Percentiles rank a stretch among this genome's conserved stretches.
Evolutionary conservation across 2,329 filamentous ascomycete species (phyloP).

Genomic region (Trichoderma pleuroti): DNA sequence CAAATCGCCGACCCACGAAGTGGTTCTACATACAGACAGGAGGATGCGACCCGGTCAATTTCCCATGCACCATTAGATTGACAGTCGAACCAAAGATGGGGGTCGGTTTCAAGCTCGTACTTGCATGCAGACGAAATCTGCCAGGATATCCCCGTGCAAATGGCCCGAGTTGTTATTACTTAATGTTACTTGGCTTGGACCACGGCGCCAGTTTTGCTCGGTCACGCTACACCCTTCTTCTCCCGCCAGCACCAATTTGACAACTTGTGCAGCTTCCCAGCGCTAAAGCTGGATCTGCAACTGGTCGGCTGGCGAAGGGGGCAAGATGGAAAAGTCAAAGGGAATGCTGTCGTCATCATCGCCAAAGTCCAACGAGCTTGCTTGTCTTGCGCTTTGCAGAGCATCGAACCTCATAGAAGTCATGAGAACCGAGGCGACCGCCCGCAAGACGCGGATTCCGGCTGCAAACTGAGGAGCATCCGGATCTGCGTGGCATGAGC

Average conservation of each 20-base stretch:
- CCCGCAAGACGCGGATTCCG: background rate
- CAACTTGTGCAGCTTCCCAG: slow-evolving; percentile 1
- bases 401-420: slow-evolving; percentile 4
- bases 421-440: background rate
- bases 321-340: background rate
- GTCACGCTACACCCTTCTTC: slow-evolving; percentile 18
- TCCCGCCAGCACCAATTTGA: background rate
- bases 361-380: background rate
- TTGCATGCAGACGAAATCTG: background rate
- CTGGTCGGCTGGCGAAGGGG: background rate
- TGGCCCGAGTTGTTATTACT: slow-evolving; percentile 12
- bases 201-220: slow-evolving; percentile 9
- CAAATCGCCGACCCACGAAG: background rate
- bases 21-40: background rate
- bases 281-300: slow-evolving; percentile 2
- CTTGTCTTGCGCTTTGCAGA: background rate
- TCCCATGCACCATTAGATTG: slow-evolving; percentile 5
- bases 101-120: slow-evolving; percentile 4
- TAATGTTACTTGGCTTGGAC: background rate
- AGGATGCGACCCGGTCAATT: slow-evolving; percentile 5
- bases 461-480: background rate
- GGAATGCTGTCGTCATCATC: background rate
- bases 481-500: slow-evolving; percentile 5
- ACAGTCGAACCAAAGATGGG: slow-evolving; percentile 6
- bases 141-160: background rate